Evolutionary conservation across 2,329 filamentous ascomycete species (phyloP), one percentile per base, ranked within the genome.

Genomic region (Talaromyces sp.): DNA sequence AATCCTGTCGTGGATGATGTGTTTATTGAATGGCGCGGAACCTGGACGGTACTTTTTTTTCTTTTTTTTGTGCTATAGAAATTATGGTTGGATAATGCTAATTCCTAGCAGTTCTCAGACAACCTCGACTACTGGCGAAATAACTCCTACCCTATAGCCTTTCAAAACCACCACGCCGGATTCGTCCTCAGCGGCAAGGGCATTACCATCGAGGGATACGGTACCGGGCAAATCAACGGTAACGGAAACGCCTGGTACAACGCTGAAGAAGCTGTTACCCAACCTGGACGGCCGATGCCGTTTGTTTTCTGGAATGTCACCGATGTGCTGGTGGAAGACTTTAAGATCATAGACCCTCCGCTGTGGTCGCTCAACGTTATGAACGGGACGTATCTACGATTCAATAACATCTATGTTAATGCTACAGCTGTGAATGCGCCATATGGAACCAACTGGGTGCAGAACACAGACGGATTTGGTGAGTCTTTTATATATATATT

Each of bases 301-400:
- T 84, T 85, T 60, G 81, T 84, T 3, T 78, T 83, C 57, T 85
- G 82, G 82, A 85, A 84, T 63, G 79, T 81, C 3, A 79, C 76
- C n/a, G 76, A 83, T 57, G 81, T 84, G 2, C 71, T 73, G 3
- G 80, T 85, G n/a, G 72, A 76, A 24, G 79, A 82, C 60, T 84
- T 85, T 66, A 77, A 73, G 57, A 72, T 84, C 62, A 75, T 76
- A 43, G 75, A 84, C 58, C 79, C 81, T 2, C 81, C 76, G 11
- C 72, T 85, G 1, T 85, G 82, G 82, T 71, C 72, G 17, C 68
- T 84, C 55, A 84, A 84, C 65, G 81, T 84, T 61, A 84, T 84
- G 80, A 84, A 83, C 58, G 82, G 80, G 1, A 84, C 79, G 0
- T 74, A 83, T 56, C 79, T 84, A 69, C 70, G 69, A 55, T 80